These are phyloP conservation scores for Candida parachauliodes DNA, from an alignment of 805 yeast species.

Conservation along the genomic window DNA sequence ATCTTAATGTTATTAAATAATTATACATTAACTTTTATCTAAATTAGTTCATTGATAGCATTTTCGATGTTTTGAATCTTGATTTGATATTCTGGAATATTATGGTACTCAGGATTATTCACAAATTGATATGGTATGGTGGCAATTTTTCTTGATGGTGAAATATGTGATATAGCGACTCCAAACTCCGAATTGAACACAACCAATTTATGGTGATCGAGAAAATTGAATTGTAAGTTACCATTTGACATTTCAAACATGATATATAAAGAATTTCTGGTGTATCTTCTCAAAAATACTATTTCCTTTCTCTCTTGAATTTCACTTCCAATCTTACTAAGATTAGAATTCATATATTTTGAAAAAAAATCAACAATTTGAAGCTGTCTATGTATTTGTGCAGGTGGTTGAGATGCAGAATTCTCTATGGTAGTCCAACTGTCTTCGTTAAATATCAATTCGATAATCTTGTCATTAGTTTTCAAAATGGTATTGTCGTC, in stretches of 20 bases:
- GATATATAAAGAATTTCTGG: constrained; percentile 73
- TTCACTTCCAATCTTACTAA: constrained; percentile 68
- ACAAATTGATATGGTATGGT: constrained; percentile 44
- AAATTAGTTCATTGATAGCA: constrained; percentile 48
- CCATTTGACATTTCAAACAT: constrained; percentile 95
- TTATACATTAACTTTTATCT: constrained; percentile 9
- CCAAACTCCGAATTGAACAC: constrained; percentile 65
- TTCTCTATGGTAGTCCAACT: constrained; percentile 47
- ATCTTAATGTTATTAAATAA: too few relatives aligned
- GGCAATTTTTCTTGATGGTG: constrained; percentile 69
- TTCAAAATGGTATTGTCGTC: constrained; percentile 80
- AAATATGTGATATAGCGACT: constrained; percentile 71
- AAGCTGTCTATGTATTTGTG: constrained; percentile 61
- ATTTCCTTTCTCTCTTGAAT: constrained; percentile 60
- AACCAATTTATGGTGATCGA: constrained; percentile 89
- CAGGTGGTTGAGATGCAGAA: constrained; percentile 40
- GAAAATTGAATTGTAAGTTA: constrained; percentile 89
- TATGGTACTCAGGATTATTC: constrained; percentile 23
- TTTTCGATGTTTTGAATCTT: constrained; percentile 52
- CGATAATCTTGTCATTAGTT: constrained; percentile 64
- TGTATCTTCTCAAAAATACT: constrained; percentile 77
- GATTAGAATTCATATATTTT: constrained; percentile 86
- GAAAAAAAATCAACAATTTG: constrained; percentile 87
- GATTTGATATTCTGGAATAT: constrained; percentile 40
- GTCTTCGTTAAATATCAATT: constrained; percentile 46